phyloP scores from a whole-genome alignment of 208 protist species.

The Trichomonas gallinae region DNA sequence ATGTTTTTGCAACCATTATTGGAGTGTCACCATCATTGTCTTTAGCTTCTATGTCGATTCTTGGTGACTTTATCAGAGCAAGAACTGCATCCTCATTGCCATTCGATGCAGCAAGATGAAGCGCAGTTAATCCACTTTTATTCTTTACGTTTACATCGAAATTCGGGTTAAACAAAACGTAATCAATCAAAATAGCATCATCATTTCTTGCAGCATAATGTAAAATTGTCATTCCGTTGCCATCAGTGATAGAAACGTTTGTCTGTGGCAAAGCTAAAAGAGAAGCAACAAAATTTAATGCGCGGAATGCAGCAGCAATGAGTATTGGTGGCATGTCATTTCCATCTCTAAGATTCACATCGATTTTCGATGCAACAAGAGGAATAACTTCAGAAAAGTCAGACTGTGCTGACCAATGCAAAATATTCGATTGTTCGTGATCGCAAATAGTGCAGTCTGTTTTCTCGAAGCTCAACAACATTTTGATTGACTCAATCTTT shows the following conservation, averaged over 20 bases:
- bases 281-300: not conserved
- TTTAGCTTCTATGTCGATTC: not conserved
- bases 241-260: not conserved
- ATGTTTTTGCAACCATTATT: not conserved
- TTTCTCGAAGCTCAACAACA: not conserved
- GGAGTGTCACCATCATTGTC: not conserved
- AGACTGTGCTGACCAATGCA: not conserved
- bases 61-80: not conserved
- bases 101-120: not conserved
- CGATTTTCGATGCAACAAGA: not conserved
- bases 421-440: not conserved
- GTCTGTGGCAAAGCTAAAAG: not conserved
- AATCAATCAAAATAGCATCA: not conserved
- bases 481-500: not conserved
- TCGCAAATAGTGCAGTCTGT: not conserved
- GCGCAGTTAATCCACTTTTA: not conserved
- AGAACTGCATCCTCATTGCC: not conserved
- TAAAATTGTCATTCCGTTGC: not conserved
- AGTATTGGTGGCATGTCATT: not conserved
- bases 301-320: not conserved
- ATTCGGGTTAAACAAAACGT: not conserved
- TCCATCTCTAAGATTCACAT: not conserved
- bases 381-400: not conserved
- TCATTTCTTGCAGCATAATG: not conserved
- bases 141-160: not conserved